Evolutionary conservation across 2,329 filamentous ascomycete genomes (phyloP).

Genomic region (Magnaporthiopsis rhizophila): DNA sequence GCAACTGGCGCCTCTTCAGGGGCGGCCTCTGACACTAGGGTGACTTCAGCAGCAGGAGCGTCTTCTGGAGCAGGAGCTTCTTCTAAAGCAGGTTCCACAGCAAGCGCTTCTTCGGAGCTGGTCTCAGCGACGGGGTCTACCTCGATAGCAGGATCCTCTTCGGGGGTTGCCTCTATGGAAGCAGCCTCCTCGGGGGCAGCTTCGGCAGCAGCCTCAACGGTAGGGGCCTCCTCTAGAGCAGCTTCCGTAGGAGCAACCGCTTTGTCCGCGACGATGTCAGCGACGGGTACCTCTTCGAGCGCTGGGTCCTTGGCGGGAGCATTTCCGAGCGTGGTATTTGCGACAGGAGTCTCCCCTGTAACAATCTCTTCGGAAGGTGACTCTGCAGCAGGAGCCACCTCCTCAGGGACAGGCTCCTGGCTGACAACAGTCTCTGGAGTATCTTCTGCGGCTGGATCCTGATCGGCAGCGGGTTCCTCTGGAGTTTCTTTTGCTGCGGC

Average conservation of each 20-base stretch:
- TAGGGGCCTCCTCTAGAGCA: neutral
- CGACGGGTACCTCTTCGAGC: conserved; percentile 1
- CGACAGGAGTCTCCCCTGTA: neutral
- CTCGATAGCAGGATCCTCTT: neutral
- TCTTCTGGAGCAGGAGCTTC: neutral
- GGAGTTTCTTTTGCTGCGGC: neutral
- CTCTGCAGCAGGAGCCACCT: neutral
- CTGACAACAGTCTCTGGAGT: neutral
- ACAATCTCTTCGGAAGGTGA: neutral
- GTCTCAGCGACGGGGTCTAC: too few relatives aligned
- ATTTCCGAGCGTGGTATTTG: conserved; percentile 8
- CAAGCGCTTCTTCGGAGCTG: neutral
- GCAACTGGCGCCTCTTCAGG: neutral
- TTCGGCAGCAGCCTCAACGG: neutral
- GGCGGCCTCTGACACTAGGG: neutral
- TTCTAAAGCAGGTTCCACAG: neutral
- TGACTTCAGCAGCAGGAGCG: neutral
- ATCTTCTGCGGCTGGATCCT: conserved; percentile 12
- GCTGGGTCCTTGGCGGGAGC: conserved; percentile 5
- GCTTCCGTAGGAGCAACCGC: neutral
- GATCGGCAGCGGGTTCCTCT: neutral
- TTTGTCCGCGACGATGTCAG: neutral
- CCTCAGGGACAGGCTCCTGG: neutral
- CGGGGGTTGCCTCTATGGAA: neutral
- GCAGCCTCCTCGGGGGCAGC: too few relatives aligned